phyloP scores from a whole-genome alignment of 148 eudicot genomes.

The Mesembryanthemum crystallinum region DNA sequence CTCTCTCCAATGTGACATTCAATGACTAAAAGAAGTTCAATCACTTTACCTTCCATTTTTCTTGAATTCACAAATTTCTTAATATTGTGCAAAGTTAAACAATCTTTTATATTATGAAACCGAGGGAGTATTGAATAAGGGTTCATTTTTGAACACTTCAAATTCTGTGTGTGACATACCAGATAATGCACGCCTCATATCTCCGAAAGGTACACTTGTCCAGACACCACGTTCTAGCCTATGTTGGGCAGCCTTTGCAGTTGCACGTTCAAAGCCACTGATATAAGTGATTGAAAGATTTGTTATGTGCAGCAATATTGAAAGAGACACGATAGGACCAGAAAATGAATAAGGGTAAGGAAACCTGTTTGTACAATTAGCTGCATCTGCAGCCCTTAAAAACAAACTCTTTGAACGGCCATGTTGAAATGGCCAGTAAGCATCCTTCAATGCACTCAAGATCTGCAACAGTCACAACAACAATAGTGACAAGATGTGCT shows the following conservation, averaged over 20 bases:
- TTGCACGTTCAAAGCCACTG: conserved; percentile 71
- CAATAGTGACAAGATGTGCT: background rate
- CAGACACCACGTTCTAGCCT: conserved; percentile 89
- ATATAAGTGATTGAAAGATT: conserved; percentile 3
- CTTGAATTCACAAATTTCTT: too few relatives aligned
- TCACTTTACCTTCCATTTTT: too few relatives aligned
- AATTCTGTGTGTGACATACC: conserved; percentile 37
- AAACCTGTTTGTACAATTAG: conserved; percentile 52
- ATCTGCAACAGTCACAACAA: conserved; percentile 37
- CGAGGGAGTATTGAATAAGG: too few relatives aligned
- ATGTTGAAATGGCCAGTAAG: conserved; percentile 91
- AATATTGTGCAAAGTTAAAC: too few relatives aligned
- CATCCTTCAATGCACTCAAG: conserved; percentile 65
- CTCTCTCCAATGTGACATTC: too few relatives aligned
- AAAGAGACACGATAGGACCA: conserved; percentile 18
- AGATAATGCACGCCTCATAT: conserved; percentile 83
- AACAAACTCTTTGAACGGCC: conserved; percentile 62
- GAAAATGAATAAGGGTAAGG: conserved; percentile 10
- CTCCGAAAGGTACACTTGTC: conserved; percentile 88
- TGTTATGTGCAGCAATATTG: conserved; percentile 8
- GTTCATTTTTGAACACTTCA: background rate
- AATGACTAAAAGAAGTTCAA: too few relatives aligned
- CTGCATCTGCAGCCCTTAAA: conserved; percentile 83
- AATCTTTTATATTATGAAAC: too few relatives aligned
- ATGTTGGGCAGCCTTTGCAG: conserved; percentile 90